Evolutionary conservation across 352 stramenopile species (phyloP), one percentile per base, ranked within the genome.

Genomic region (Saprolegnia parasitica): DNA sequence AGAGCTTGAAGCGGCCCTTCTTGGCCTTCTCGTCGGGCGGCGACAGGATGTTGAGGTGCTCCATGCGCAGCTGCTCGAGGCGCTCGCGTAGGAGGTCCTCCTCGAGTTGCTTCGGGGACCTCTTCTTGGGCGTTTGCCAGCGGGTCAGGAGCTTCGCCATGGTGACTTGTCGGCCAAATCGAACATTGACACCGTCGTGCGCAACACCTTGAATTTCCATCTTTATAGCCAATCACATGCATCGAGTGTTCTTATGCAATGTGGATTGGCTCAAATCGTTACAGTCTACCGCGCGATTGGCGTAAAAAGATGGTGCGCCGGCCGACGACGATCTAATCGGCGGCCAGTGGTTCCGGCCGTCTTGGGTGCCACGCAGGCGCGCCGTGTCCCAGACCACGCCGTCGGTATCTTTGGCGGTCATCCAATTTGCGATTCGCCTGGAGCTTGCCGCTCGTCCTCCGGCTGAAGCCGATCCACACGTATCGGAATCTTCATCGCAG

Each of bases 221-320:
- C 42, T n/a, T 49, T 49, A 49, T 49, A 49, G 42, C 42, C 42
- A 49, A 49, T 49, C 42, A 49, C 42, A n/a, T 49, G 13, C 42
- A 1, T 10, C 11, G 11, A 15, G 10, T 15, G 42, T n/a, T 1
- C 4, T 49, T 49, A n/a, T n/a, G 18, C 42, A n/a, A 15, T 4
- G 13, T n/a, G 13, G 42, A 49, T 49, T 49, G 42, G 42, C 18
- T n/a, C 11, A n/a, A n/a, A 49, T n/a, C 42, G 42, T 49, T 49
- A 49, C 42, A 49, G 13, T 49, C 42, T 49, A 15, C 42, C 11
- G 13, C 18, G 42, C 42, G 42, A 49, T 49, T 49, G 42, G 42
- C 18, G 13, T 15, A 49, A 49, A 49, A 35, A 35, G 2, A 35
- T 2, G 5, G 29, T 2, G 5, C 29, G n/a, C 29, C 29, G 29